Conservation (phyloP, 2,329 filamentous ascomycete genomes). For the Sporothrix sp. region DNA sequence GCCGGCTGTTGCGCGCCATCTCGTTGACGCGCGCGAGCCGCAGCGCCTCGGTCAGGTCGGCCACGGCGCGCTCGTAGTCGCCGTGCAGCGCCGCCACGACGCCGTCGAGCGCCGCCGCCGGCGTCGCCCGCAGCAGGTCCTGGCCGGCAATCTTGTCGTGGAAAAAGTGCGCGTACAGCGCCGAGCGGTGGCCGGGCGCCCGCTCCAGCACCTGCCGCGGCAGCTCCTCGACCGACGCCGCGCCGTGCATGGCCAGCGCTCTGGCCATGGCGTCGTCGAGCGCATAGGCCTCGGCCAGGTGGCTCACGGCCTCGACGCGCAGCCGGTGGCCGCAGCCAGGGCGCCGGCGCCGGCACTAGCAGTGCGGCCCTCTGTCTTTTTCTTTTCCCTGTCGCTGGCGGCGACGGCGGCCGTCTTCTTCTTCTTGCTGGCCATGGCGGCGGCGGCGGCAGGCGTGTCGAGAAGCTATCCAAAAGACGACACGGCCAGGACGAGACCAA, state of each 20-base stretch:
- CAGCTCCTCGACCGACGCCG: conserved; percentile 67
- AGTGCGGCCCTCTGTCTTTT: conserved; percentile 43
- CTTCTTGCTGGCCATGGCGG: not conserved
- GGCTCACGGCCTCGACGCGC: conserved; percentile 69
- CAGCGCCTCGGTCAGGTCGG: conserved; percentile 62
- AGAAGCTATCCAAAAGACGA: not conserved
- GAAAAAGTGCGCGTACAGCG: conserved; percentile 86
- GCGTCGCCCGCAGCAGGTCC: conserved; percentile 26
- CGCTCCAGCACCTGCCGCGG: conserved; percentile 63
- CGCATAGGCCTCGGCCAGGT: conserved; percentile 66
- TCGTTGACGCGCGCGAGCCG: conserved; percentile 42
- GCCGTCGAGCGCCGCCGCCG: conserved; percentile 42
- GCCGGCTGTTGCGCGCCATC: conserved; percentile 31
- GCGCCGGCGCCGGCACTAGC: too few species aligned
- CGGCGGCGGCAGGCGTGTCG: not conserved
- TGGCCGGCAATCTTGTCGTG: conserved; percentile 78
- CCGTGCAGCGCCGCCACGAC: conserved; percentile 68
- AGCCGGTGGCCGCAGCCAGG: conserved; percentile 72
- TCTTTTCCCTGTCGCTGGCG: not conserved
- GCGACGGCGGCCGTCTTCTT: not conserved
- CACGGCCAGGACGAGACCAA: too few species aligned
- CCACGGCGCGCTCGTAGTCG: conserved; percentile 58
- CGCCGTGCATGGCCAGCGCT: conserved; percentile 74
- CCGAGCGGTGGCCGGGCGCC: conserved; percentile 56
- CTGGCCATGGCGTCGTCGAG: conserved; percentile 77